Evolutionary conservation across 148 eudicot species (phyloP).

Genomic region (Beta vulgaris): DNA sequence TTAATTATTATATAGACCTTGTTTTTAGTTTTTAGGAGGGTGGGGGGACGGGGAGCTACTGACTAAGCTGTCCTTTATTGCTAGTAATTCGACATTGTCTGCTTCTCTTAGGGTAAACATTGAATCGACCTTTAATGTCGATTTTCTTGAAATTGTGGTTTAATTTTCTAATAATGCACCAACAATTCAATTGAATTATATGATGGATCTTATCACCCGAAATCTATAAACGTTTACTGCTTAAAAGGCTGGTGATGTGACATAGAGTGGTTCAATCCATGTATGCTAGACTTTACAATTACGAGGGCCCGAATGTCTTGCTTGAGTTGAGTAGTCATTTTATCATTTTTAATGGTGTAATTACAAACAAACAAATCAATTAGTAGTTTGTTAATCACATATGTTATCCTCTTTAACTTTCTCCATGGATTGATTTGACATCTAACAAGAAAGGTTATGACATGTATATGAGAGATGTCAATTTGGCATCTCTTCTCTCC

Average conservation of each 20-base stretch:
- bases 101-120: neutral
- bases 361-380: too few relatives aligned
- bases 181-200: conserved; percentile 4
- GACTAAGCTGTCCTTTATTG: neutral
- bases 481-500: too few relatives aligned
- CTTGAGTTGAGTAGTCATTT: conserved; percentile 14
- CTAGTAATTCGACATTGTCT: neutral
- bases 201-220: conserved; percentile 19
- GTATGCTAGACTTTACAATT: conserved; percentile 31
- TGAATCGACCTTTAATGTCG: conserved; percentile 2
- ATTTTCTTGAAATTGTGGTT: conserved; percentile 5
- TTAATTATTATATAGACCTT: too few relatives aligned
- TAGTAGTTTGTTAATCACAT: conserved; percentile 17
- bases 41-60: neutral
- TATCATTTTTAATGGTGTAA: too few relatives aligned
- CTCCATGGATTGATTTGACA: too few relatives aligned
- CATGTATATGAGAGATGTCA: too few relatives aligned
- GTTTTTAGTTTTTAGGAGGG: too few relatives aligned
- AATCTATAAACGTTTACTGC: neutral
- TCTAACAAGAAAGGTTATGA: too few relatives aligned
- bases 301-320: conserved; percentile 29
- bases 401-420: conserved; percentile 22
- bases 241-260: conserved; percentile 28
- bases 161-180: conserved; percentile 13
- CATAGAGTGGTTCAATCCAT: conserved; percentile 30